Percentiles rank a stretch among this genome's conserved stretches.
Evolutionary conservation across 768 basidiomycete genomes (phyloP).

Genomic region (Kwoniella mangroviensis): DNA sequence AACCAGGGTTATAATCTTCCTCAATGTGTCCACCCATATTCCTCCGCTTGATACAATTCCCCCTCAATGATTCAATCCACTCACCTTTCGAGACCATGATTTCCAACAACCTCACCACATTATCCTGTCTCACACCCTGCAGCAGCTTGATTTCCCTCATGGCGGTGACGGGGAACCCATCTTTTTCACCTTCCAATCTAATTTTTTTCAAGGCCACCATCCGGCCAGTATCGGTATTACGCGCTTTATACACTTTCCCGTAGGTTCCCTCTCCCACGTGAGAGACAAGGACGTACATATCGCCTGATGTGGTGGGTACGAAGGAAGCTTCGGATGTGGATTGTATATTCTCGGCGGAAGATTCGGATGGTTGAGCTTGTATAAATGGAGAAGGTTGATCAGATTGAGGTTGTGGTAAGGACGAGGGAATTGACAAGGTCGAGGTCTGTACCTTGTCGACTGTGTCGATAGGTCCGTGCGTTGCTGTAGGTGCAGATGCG

Average conservation of each 20-base stretch:
- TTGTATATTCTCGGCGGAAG: neutral
- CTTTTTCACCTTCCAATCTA: constrained; percentile 94
- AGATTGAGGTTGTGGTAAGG: neutral
- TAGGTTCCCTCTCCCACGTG: constrained; percentile 99
- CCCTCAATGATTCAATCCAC: constrained; percentile 31
- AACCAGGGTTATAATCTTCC: neutral
- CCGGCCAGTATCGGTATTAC: constrained; percentile 73
- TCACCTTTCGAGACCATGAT: constrained; percentile 99
- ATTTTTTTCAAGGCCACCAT: constrained; percentile 94
- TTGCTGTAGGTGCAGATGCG: neutral
- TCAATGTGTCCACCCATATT: neutral
- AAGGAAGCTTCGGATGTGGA: neutral
- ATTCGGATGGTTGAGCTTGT: neutral
- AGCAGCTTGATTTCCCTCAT: constrained; percentile 98
- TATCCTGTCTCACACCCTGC: constrained; percentile 85
- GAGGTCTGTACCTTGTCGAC: neutral
- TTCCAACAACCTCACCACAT: constrained; percentile 86
- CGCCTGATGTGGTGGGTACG: constrained; percentile 23
- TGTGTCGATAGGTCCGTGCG: neutral
- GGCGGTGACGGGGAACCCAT: constrained; percentile 98
- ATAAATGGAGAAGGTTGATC: neutral
- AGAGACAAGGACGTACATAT: constrained; percentile 75
- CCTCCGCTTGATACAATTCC: neutral
- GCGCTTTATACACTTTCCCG: constrained; percentile 96
- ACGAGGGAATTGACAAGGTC: constrained; percentile 1